Evolutionary conservation across 1,139 yeast species (phyloP), one percentile per base, ranked within the genome.

Genomic region (Geotrichum citri-aurantii): DNA sequence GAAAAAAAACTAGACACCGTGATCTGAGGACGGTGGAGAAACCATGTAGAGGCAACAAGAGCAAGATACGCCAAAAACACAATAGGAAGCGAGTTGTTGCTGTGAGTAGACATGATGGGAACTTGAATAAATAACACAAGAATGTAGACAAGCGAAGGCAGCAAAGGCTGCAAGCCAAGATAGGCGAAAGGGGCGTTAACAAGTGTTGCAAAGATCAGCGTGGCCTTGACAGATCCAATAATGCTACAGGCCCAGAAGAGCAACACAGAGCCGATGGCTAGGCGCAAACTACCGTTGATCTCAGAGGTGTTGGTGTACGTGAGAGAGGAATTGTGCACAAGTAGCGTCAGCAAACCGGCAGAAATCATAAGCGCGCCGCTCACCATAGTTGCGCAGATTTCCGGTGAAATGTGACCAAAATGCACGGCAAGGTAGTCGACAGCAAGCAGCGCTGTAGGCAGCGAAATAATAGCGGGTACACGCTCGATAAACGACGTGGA

Each of bases 371-470:
- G 62, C 11, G 65, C 55, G 5, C 72, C 71, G 3, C 67, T 58
- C 12, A 68, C 68, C 59, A 67, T 57, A 24, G 64, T 51, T 24
- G 65, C 60, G 3, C 69, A 59, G 7, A 62, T 52, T 8, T 60
- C 33, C 2, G 62, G 62, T 1, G 65, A 27, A 54, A 54, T 44
- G 57, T 60, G 50, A 42, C 59, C 48, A 40, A 60, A 59, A 37
- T 55, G 60, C 17, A 56, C 48, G 24, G 63, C 62, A 19, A 63
- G 62, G 47, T 61, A 70, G 62, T 62, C 69, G 44, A 64, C 63
- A 1, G 72, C 72, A 49, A 71, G 61, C 33, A 73, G 56, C 1
- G 72, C 69, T 0, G 76, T 74, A 1, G 77, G 74, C n/a, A 74
- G 65, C 5, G 76, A 70, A 8, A 71, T 63, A 31, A 70, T 65